These are phyloP conservation scores for Nakazawaea peltata DNA, from an alignment of 805 yeast species.

Conservation along the genomic window DNA sequence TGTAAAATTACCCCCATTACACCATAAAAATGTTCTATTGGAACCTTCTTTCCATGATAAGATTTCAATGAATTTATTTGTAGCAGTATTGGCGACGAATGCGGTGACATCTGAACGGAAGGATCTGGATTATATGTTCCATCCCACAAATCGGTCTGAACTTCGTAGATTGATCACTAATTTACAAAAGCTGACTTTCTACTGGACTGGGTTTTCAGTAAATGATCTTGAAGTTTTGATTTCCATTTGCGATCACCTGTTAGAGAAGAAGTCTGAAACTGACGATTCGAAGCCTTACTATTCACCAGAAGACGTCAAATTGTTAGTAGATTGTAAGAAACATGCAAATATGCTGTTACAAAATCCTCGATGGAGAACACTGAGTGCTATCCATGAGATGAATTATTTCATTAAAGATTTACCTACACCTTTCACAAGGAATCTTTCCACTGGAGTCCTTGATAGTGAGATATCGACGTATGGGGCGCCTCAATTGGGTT, in stretches of 20 bases:
- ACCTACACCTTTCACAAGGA: constrained; percentile 29
- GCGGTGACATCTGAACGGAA: constrained; percentile 66
- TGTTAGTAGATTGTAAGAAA: constrained; percentile 36
- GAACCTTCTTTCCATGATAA: constrained; percentile 57
- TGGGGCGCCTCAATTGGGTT: constrained; percentile 52
- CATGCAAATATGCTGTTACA: constrained; percentile 40
- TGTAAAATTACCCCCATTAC: constrained; percentile 48
- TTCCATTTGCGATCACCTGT: constrained; percentile 36
- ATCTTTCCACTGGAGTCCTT: constrained; percentile 36
- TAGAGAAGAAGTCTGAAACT: constrained; percentile 22
- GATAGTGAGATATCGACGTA: constrained; percentile 30
- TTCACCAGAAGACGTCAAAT: constrained; percentile 26
- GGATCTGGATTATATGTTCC: constrained; percentile 67
- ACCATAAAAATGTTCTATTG: constrained; percentile 50
- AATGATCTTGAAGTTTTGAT: constrained; percentile 48
- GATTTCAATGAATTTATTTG: constrained; percentile 53
- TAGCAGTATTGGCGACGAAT: constrained; percentile 61
- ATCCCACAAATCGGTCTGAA: constrained; percentile 46
- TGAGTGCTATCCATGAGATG: constrained; percentile 60
- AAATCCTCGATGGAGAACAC: constrained; percentile 50
- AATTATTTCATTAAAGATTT: constrained; percentile 40
- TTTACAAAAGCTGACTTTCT: constrained; percentile 59
- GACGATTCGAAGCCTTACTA: constrained; percentile 20
- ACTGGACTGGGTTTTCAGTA: constrained; percentile 67
- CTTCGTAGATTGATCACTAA: constrained; percentile 51